Evolutionary conservation across 441 rosid species (phyloP).

Genomic region (Euphorbia schlechtendalii): DNA sequence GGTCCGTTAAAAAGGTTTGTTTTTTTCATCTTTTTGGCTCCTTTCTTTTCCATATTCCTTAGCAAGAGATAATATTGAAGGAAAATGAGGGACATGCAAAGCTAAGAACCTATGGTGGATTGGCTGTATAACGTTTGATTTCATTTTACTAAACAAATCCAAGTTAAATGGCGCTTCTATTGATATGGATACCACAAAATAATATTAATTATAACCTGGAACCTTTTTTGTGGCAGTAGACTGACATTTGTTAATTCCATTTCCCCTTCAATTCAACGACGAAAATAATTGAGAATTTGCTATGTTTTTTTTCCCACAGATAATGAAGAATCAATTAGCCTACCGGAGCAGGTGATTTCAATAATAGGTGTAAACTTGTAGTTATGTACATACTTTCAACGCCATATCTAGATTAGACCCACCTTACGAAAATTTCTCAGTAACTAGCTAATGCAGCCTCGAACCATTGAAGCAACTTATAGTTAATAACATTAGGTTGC

Average conservation of each 20-base stretch:
- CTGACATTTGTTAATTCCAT: not conserved
- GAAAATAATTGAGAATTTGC: not conserved
- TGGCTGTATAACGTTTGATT: too few species aligned
- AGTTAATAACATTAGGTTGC: too few species aligned
- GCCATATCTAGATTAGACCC: slow-evolving; percentile 1
- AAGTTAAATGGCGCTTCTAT: not conserved
- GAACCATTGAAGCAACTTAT: slow-evolving; percentile 8
- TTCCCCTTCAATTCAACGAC: not conserved
- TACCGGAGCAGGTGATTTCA: slow-evolving; percentile 14
- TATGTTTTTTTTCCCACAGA: slow-evolving; percentile 21
- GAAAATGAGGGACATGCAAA: not conserved
- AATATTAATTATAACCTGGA: not conserved
- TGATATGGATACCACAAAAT: not conserved
- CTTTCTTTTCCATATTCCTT: too few species aligned
- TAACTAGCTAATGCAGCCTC: not conserved
- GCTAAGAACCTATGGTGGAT: too few species aligned
- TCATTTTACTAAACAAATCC: too few species aligned
- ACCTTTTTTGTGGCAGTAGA: not conserved
- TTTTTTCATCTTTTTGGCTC: not conserved
- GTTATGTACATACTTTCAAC: slow-evolving; percentile 11
- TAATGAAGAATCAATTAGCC: not conserved
- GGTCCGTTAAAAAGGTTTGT: slow-evolving; percentile 7
- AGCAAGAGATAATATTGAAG: not conserved
- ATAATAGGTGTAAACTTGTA: slow-evolving; percentile 5
- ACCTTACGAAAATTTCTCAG: not conserved